Evolutionary conservation across 1,284 basidiomycete species (phyloP).

Genomic region (Apiotrichum domesticum): DNA sequence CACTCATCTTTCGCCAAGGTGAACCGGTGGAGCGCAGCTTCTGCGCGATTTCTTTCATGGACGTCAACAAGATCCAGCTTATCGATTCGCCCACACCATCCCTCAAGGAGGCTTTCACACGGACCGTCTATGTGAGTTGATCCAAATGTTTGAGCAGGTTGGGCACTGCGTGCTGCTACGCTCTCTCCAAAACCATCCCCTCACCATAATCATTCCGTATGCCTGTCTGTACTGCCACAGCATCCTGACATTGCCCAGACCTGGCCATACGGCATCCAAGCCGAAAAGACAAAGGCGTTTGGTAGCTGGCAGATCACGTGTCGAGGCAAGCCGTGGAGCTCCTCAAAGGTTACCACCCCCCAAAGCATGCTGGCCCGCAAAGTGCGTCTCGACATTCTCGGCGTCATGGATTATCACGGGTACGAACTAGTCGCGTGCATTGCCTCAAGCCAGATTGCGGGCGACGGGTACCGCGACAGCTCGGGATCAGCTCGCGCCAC

Average conservation of each 20-base stretch:
- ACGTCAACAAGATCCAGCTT: conserved; percentile 37
- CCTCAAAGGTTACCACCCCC: conserved; percentile 16
- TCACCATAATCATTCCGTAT: too few relatives aligned
- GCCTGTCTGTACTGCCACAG: too few relatives aligned
- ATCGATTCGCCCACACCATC: conserved; percentile 34
- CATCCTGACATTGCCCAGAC: conserved; percentile 12
- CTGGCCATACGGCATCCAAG: conserved; percentile 35
- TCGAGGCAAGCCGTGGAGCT: conserved; percentile 34
- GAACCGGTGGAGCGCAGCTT: conserved; percentile 26
- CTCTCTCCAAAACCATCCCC: too few relatives aligned
- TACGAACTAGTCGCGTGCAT: conserved; percentile 35
- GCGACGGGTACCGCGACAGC: too few relatives aligned
- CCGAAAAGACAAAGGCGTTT: conserved; percentile 28
- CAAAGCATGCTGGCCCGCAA: conserved; percentile 25
- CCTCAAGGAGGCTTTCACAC: conserved; percentile 24
- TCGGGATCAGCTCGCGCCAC: too few relatives aligned
- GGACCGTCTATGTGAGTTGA: conserved; percentile 27
- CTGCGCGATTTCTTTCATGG: conserved; percentile 37
- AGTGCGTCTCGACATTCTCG: conserved; percentile 25
- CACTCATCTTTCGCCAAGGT: conserved; percentile 32
- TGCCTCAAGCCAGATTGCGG: conserved; percentile 23
- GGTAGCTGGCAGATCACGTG: conserved; percentile 36
- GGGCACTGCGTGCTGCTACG: too few relatives aligned
- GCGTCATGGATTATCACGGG: conserved; percentile 31
- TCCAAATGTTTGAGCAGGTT: too few relatives aligned